phyloP scores from a whole-genome alignment of 148 eudicot species.

The Fagopyrum homotropicum region DNA sequence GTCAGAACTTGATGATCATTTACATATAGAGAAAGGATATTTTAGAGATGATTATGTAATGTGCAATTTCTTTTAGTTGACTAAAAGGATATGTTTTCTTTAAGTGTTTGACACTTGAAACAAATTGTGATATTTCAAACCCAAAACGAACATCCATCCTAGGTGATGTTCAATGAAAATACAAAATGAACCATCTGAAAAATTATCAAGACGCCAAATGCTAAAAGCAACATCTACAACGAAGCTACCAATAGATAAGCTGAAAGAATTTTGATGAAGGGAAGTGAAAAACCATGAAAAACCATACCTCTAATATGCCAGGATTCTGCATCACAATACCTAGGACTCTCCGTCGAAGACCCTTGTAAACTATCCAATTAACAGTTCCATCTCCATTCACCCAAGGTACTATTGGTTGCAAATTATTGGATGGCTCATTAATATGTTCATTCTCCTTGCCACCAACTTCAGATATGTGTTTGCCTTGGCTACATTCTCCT shows the following conservation, averaged over 20 bases:
- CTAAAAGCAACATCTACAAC: neutral
- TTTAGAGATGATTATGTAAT: neutral
- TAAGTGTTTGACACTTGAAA: neutral
- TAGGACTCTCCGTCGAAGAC: constrained; percentile 78
- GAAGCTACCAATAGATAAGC: neutral
- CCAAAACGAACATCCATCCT: neutral
- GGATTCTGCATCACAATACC: constrained; percentile 88
- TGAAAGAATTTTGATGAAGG: constrained; percentile 5
- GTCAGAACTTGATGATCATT: neutral
- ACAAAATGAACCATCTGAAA: neutral
- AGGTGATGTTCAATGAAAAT: neutral
- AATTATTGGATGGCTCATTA: constrained; percentile 18
- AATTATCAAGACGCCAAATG: neutral
- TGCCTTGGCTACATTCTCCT: constrained; percentile 25
- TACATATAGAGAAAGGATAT: neutral
- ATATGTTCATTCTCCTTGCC: constrained; percentile 21
- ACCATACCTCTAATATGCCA: constrained; percentile 66
- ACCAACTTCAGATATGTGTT: constrained; percentile 20
- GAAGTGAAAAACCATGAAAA: neutral
- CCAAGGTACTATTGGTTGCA: constrained; percentile 85
- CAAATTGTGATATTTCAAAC: neutral
- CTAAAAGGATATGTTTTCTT: neutral
- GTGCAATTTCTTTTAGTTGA: neutral
- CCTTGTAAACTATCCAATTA: constrained; percentile 61
- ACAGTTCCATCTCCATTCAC: constrained; percentile 86